Evolutionary conservation across 306 rosid species (phyloP).

Genomic region (Acmispon strigosus): DNA sequence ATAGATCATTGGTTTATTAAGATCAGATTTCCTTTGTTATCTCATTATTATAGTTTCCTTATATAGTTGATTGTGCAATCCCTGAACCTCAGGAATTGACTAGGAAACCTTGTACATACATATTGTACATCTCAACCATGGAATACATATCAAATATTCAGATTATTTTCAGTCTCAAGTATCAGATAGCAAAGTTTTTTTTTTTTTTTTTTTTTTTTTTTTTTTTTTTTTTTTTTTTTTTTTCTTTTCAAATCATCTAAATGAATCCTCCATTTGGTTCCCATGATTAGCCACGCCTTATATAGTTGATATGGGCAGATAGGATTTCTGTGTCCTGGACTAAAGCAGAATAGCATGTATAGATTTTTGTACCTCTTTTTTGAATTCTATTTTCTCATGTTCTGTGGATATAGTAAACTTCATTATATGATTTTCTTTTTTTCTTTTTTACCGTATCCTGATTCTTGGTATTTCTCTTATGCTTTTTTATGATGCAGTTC

Average conservation of each 20-base stretch:
- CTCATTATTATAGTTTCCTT: too few relatives aligned
- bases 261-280: not conserved
- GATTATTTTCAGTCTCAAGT: not conserved
- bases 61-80: too few relatives aligned
- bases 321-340: not conserved
- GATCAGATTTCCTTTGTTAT: too few relatives aligned
- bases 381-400: not conserved
- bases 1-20: too few relatives aligned
- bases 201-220: not conserved
- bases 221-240: not conserved
- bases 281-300: not conserved
- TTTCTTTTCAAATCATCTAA: not conserved
- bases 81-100: too few relatives aligned
- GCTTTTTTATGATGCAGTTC: not conserved
- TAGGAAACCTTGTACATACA: too few relatives aligned
- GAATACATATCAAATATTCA: too few relatives aligned
- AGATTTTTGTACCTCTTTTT: not conserved
- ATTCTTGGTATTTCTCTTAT: not conserved
- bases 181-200: not conserved
- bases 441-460: not conserved
- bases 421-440: not conserved
- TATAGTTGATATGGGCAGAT: not conserved
- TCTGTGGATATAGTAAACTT: not conserved
- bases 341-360: not conserved
- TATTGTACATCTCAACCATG: too few relatives aligned